A percentile compares a stretch with the other conserved stretches of the same genome.
Conservation (phyloP, 2,329 filamentous ascomycete genomes). For the Akanthomyces uredinophilus region DNA sequence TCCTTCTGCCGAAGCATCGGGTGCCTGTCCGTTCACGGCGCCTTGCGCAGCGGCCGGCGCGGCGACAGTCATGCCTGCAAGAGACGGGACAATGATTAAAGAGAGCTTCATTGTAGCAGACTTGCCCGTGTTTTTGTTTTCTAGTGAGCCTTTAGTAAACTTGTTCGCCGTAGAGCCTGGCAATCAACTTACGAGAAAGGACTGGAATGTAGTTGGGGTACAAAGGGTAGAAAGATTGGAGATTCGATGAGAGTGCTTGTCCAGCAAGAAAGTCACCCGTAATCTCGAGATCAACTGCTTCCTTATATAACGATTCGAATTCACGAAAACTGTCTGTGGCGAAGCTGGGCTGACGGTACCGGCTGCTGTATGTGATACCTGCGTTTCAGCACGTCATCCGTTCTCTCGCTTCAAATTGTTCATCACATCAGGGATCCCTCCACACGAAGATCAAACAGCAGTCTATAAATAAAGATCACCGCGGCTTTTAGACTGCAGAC, state of each 20-base stretch:
- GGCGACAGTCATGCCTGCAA: constrained; percentile 5
- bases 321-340: background rate
- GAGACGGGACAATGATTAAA: background rate
- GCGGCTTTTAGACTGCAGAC: no score
- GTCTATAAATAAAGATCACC: background rate
- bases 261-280: background rate
- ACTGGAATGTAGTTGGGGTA: background rate
- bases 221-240: background rate
- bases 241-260: background rate
- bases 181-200: background rate
- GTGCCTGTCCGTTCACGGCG: background rate
- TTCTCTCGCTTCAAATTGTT: background rate
- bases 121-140: background rate
- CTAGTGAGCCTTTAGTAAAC: background rate
- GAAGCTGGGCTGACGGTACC: background rate
- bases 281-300: no score
- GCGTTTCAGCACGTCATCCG: background rate
- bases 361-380: background rate
- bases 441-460: background rate
- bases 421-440: background rate
- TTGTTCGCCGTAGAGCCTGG: background rate
- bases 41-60: background rate
- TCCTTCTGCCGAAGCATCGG: background rate
- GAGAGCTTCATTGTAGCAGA: background rate
- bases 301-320: background rate